Percentiles rank a stretch among this genome's conserved stretches.
phyloP scores from a whole-genome alignment of 305 asterid genomes.

The Andrographis paniculata region DNA sequence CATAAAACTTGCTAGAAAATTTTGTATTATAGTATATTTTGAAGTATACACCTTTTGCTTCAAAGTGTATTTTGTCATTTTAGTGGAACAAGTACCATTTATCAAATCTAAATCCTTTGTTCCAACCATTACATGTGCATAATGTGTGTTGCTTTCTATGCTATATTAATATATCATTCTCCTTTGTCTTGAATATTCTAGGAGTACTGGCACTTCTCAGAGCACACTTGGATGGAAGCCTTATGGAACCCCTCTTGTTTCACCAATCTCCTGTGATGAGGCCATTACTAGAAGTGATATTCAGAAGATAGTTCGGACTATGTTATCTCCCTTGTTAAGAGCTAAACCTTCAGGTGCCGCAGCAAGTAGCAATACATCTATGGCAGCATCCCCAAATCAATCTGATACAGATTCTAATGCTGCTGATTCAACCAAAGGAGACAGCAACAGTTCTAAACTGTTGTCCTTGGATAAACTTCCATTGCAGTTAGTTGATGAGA shows the following conservation, averaged over 20 bases:
- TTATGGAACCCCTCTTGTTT: constrained; percentile 95
- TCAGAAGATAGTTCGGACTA: constrained; percentile 74
- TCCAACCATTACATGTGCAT: background rate
- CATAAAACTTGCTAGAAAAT: background rate
- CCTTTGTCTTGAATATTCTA: constrained; percentile 20
- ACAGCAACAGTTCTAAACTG: constrained; percentile 38
- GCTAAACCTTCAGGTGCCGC: constrained; percentile 32
- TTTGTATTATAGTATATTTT: background rate
- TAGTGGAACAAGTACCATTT: background rate
- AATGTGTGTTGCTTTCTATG: constrained; percentile 10
- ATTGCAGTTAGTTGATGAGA: constrained; percentile 87
- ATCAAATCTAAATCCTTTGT: background rate
- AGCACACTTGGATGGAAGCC: constrained; percentile 84
- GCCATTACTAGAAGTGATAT: constrained; percentile 72
- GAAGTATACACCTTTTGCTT: background rate
- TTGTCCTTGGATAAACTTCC: constrained; percentile 62
- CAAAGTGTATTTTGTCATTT: background rate
- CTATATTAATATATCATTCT: constrained; percentile 14
- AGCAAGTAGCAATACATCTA: constrained; percentile 30
- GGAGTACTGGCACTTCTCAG: constrained; percentile 75
- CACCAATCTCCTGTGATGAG: constrained; percentile 84
- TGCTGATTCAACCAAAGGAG: constrained; percentile 36
- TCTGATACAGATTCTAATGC: constrained; percentile 33
- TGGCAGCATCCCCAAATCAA: constrained; percentile 26
- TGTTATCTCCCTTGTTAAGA: constrained; percentile 82